Conservation (phyloP, 306 rosid genomes). For the Canavalia ensiformis region DNA sequence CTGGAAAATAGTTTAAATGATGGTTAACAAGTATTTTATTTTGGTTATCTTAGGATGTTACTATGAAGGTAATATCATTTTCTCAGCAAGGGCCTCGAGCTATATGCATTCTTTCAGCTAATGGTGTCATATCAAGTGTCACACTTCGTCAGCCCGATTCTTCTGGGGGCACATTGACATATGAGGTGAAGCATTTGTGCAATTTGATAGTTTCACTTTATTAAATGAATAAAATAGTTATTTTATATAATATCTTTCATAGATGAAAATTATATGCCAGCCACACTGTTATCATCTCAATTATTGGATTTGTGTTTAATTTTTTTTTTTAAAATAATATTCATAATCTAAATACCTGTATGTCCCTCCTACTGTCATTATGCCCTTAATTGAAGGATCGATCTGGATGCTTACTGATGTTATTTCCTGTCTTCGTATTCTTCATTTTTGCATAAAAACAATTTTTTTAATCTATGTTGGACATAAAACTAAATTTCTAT, state of each 20-base stretch:
- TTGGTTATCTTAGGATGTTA: constrained; percentile 75
- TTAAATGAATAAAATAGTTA: constrained; percentile 31
- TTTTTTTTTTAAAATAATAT: not conserved
- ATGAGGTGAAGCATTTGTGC: constrained; percentile 63
- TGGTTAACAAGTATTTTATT: constrained; percentile 29
- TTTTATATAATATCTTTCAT: not conserved
- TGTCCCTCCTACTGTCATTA: not conserved
- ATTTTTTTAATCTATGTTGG: not conserved
- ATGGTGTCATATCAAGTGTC: constrained; percentile 91
- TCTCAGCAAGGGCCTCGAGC: constrained; percentile 98
- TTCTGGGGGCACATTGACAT: constrained; percentile 79
- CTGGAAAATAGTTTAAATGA: constrained; percentile 32
- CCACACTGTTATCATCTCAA: not conserved
- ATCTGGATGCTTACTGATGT: not conserved
- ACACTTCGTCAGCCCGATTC: constrained; percentile 96
- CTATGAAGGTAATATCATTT: constrained; percentile 96
- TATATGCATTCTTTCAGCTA: constrained; percentile 90
- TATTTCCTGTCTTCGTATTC: not conserved
- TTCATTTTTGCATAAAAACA: not conserved
- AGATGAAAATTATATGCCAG: constrained; percentile 13
- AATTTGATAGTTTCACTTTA: constrained; percentile 28
- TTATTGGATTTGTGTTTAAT: constrained; percentile 26
- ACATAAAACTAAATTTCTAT: not conserved
- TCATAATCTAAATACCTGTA: not conserved
- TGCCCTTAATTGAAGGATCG: not conserved